Evolutionary conservation across 2,329 filamentous ascomycete genomes (phyloP).

Genomic region (Colletotrichum incanum): DNA sequence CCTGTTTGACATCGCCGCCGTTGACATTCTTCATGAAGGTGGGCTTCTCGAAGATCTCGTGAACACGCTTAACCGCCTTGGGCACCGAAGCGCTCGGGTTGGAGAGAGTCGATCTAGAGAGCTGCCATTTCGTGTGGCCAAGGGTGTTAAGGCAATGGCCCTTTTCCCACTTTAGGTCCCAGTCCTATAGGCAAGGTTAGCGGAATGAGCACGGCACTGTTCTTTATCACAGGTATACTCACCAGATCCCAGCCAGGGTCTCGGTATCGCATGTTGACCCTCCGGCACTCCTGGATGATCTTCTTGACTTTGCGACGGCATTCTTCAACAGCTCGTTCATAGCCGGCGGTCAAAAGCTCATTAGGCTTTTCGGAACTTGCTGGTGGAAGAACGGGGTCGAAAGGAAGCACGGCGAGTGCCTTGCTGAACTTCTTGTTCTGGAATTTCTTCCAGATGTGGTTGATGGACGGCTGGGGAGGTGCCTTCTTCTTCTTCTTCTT

Average conservation of each 20-base stretch:
- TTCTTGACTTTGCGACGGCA: constrained; percentile 75
- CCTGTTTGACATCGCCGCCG: constrained; percentile 84
- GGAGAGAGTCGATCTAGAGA: constrained; percentile 61
- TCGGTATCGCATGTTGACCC: constrained; percentile 85
- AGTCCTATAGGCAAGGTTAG: constrained; percentile 61
- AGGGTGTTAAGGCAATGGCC: constrained; percentile 70
- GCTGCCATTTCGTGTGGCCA: constrained; percentile 66
- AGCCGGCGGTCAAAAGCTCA: constrained; percentile 72
- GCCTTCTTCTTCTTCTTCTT: constrained; percentile 72
- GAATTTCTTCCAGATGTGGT: constrained; percentile 77
- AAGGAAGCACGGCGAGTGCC: constrained; percentile 76
- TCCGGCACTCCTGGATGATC: constrained; percentile 76
- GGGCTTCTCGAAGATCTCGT: constrained; percentile 83
- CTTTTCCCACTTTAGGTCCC: constrained; percentile 78
- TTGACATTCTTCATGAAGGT: constrained; percentile 77
- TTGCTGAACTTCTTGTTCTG: constrained; percentile 74
- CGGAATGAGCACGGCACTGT: not conserved
- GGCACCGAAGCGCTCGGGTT: constrained; percentile 70
- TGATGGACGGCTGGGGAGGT: constrained; percentile 77
- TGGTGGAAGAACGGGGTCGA: constrained; percentile 70
- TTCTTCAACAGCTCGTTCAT: constrained; percentile 75
- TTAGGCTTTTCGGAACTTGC: constrained; percentile 69
- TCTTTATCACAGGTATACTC: constrained; percentile 49
- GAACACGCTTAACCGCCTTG: constrained; percentile 81
- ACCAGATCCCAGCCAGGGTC: constrained; percentile 75